Conservation (phyloP, 108 stramenopile genomes). For the Chaetoceros muelleri region DNA sequence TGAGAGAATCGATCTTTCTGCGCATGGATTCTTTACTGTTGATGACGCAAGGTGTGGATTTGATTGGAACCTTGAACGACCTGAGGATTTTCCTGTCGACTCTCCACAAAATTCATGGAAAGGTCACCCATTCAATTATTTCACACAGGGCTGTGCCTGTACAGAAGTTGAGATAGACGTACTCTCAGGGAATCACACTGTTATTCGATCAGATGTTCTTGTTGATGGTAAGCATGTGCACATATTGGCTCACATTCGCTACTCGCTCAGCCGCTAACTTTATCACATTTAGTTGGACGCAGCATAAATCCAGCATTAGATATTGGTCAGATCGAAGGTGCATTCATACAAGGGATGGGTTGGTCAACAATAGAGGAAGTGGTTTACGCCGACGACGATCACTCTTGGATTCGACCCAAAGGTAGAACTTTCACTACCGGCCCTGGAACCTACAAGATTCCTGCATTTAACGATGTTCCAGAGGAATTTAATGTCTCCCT, state of each 20-base stretch:
- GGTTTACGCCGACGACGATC: constrained; percentile 83
- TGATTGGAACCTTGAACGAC: constrained; percentile 58
- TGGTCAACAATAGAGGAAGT: constrained; percentile 94
- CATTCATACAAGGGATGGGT: constrained; percentile 92
- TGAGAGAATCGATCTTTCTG: constrained; percentile 77
- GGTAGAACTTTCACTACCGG: constrained; percentile 81
- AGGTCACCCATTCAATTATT: constrained; percentile 89
- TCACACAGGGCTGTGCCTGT: constrained; percentile 87
- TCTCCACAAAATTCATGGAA: constrained; percentile 80
- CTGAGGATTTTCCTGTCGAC: constrained; percentile 56
- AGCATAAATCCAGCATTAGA: constrained; percentile 94
- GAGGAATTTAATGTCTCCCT: constrained; percentile 82
- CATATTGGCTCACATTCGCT: not conserved
- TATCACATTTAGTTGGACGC: constrained; percentile 43
- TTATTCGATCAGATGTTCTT: constrained; percentile 71
- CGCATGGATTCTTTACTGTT: constrained; percentile 88
- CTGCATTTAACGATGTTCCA: constrained; percentile 91
- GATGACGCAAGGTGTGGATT: constrained; percentile 70
- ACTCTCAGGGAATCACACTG: constrained; percentile 79
- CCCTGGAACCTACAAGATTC: constrained; percentile 96
- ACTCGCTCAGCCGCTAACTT: constrained; percentile 22
- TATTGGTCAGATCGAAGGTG: constrained; percentile 95
- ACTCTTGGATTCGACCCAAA: constrained; percentile 79
- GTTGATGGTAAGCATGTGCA: constrained; percentile 28
- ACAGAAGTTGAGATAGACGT: constrained; percentile 89